A percentile compares a stretch with the other conserved stretches of the same genome.
Conservation (phyloP, 164 flowering plant species). For the Chimonanthus salicifolius region DNA sequence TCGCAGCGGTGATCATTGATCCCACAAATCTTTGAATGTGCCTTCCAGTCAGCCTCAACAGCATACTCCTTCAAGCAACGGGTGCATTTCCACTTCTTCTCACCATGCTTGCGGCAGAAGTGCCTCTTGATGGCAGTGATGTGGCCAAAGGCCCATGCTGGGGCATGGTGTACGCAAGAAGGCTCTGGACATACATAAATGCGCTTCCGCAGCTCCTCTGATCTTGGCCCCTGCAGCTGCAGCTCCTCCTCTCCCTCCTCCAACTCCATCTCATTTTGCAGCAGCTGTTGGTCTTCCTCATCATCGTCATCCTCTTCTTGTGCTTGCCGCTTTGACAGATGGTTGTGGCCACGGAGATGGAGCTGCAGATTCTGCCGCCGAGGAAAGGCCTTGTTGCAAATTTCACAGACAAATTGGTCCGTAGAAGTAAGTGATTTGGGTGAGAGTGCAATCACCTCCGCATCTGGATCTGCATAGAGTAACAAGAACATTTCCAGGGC, state of each 20-base stretch:
- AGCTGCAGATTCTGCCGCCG: slow-evolving; percentile 92
- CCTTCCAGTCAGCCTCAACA: slow-evolving; percentile 89
- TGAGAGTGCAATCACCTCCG: slow-evolving; percentile 82
- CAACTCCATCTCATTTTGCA: too few relatives aligned
- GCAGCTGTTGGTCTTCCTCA: not conserved
- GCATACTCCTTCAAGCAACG: slow-evolving; percentile 89
- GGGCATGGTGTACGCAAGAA: slow-evolving; percentile 82
- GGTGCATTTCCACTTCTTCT: slow-evolving; percentile 83
- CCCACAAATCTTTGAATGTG: slow-evolving; percentile 92
- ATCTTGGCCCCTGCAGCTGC: slow-evolving; percentile 67
- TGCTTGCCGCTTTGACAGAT: slow-evolving; percentile 56
- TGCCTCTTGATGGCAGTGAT: slow-evolving; percentile 90
- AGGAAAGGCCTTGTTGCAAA: slow-evolving; percentile 88
- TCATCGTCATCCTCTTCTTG: not conserved
- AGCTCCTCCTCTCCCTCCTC: not conserved
- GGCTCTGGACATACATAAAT: slow-evolving; percentile 95
- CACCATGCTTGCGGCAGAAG: slow-evolving; percentile 74
- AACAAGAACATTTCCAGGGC: too few relatives aligned
- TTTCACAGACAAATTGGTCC: slow-evolving; percentile 87
- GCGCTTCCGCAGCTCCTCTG: slow-evolving; percentile 55
- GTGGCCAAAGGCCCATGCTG: slow-evolving; percentile 86
- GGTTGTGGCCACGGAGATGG: slow-evolving; percentile 86
- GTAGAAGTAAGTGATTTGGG: slow-evolving; percentile 79
- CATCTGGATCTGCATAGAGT: slow-evolving; percentile 68
- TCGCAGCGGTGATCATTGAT: slow-evolving; percentile 92